Conservation (phyloP, 805 yeast species). For the Candida ponderosae region DNA sequence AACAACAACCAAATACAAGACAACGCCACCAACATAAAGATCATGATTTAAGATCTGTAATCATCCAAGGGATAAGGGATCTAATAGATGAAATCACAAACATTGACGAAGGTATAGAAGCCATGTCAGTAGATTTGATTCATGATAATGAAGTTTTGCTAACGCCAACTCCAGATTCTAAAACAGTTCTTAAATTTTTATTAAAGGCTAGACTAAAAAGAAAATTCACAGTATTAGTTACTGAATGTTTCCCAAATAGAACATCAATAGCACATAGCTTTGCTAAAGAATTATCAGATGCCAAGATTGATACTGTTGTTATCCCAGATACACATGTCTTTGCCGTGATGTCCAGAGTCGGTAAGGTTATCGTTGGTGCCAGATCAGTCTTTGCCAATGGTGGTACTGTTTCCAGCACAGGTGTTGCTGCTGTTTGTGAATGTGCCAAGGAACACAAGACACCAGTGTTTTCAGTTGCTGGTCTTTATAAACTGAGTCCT, state of each 20-base stretch:
- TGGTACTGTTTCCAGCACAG: slow-evolving; percentile 83
- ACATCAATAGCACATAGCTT: slow-evolving; percentile 69
- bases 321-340: slow-evolving; percentile 90
- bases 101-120: slow-evolving; percentile 85
- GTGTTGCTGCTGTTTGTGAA: slow-evolving; percentile 89
- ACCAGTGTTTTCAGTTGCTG: slow-evolving; percentile 96
- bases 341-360: slow-evolving; percentile 96
- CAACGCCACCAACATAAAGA: slow-evolving; percentile 20
- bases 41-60: slow-evolving; percentile 70
- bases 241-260: slow-evolving; percentile 89
- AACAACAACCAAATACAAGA: slow-evolving; percentile 14
- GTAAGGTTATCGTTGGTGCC: slow-evolving; percentile 91
- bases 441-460: slow-evolving; percentile 92
- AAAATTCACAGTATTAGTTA: slow-evolving; percentile 83
- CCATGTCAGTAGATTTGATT: slow-evolving; percentile 85
- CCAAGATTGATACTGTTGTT: slow-evolving; percentile 82
- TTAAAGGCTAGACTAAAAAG: slow-evolving; percentile 83
- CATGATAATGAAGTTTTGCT: slow-evolving; percentile 83
- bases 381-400: slow-evolving; percentile 94
- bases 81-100: slow-evolving; percentile 85
- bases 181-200: slow-evolving; percentile 80
- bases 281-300: slow-evolving; percentile 71
- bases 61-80: slow-evolving; percentile 89
- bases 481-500: slow-evolving; percentile 88
- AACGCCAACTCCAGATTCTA: slow-evolving; percentile 93